These are phyloP conservation scores for Leishmania martiniquensis DNA, from an alignment of 208 protist species.

Conservation along the genomic window DNA sequence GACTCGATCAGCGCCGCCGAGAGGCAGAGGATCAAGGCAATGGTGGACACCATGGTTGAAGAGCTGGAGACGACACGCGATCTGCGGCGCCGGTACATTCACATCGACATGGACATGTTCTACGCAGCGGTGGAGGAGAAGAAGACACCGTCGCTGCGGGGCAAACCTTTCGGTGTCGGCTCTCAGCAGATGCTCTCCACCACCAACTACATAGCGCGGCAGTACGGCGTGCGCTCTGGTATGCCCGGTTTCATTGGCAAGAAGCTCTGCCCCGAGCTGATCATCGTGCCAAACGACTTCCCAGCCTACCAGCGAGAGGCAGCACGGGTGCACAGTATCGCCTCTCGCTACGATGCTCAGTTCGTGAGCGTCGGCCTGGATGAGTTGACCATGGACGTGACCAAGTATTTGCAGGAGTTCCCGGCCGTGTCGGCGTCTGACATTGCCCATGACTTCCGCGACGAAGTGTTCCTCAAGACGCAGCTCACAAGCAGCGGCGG, in stretches of 20 bases:
- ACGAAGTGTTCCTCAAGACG: constrained; percentile 77
- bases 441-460: constrained; percentile 77
- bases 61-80: constrained; percentile 76
- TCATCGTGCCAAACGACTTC: constrained; percentile 88
- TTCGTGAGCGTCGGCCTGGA: constrained; percentile 82
- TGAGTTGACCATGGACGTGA: constrained; percentile 91
- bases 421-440: constrained; percentile 55
- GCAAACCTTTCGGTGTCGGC: constrained; percentile 95
- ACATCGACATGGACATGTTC: constrained; percentile 96
- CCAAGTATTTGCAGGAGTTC: constrained; percentile 60
- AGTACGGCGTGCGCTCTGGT: constrained; percentile 95
- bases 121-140: constrained; percentile 91
- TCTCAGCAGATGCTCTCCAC: constrained; percentile 94
- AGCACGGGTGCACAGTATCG: constrained; percentile 72
- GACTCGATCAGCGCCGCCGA: constrained; percentile 37
- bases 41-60: constrained; percentile 57
- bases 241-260: constrained; percentile 96
- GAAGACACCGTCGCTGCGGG: constrained; percentile 89
- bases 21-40: constrained; percentile 44
- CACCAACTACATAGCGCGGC: constrained; percentile 95
- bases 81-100: constrained; percentile 71
- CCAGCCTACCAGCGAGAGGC: constrained; percentile 75
- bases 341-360: constrained; percentile 85
- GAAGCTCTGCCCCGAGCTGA: constrained; percentile 89
- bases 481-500: constrained; percentile 87